These are phyloP conservation scores for Pseudozyma sp. DNA, from an alignment of 1,284 basidiomycete genomes.

Conservation along the genomic window DNA sequence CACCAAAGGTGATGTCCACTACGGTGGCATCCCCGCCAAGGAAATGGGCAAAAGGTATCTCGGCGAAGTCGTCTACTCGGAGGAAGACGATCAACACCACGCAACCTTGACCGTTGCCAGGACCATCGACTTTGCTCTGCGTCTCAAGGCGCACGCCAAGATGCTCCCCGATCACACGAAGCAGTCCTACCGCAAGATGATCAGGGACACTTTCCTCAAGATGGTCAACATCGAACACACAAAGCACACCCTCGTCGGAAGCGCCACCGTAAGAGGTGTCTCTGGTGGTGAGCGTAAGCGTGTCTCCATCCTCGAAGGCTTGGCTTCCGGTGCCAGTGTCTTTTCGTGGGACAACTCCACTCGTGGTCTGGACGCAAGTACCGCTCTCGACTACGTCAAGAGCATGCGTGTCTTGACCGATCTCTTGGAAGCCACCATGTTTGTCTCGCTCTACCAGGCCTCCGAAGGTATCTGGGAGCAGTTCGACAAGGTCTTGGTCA, in stretches of 20 bases:
- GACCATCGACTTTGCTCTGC: conserved; percentile 59
- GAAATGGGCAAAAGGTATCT: conserved; percentile 73
- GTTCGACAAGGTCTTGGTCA: conserved; percentile 72
- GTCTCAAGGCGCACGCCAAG: conserved; percentile 51
- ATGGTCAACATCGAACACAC: conserved; percentile 82
- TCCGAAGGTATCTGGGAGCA: conserved; percentile 71
- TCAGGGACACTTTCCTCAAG: conserved; percentile 74
- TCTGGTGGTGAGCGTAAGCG: conserved; percentile 74
- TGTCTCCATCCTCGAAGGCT: conserved; percentile 79
- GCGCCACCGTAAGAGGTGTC: conserved; percentile 82
- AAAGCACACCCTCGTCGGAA: conserved; percentile 77
- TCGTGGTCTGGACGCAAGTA: conserved; percentile 84
- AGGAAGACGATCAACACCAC: conserved; percentile 79
- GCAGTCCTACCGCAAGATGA: conserved; percentile 72
- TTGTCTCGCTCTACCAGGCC: conserved; percentile 83
- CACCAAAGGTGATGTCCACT: conserved; percentile 75
- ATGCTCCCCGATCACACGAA: conserved; percentile 71
- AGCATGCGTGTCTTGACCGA: conserved; percentile 82
- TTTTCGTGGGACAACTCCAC: conserved; percentile 78
- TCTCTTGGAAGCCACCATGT: conserved; percentile 79
- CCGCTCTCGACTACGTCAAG: conserved; percentile 82
- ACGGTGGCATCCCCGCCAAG: conserved; percentile 74
- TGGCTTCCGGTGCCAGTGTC: conserved; percentile 73
- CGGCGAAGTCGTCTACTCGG: conserved; percentile 86
- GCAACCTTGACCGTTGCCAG: conserved; percentile 77